Conservation (phyloP, 345 rosid genomes). For the Euphorbia peplus region DNA sequence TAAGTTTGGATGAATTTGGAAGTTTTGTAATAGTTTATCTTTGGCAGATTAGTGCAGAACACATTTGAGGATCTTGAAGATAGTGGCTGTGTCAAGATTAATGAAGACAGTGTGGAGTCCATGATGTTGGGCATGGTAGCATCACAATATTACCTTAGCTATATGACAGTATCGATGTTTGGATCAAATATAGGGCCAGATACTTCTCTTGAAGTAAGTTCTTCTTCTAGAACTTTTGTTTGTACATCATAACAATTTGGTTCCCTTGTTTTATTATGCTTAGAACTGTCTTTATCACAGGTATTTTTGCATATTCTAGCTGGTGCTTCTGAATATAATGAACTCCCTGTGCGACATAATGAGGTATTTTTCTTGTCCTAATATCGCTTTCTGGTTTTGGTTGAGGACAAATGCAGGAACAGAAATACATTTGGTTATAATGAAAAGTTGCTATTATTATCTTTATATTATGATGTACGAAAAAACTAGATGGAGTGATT, state of each 20-base stretch:
- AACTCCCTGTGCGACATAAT: constrained; percentile 97
- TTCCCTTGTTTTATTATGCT: constrained; percentile 7
- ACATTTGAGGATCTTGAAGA: constrained; percentile 98
- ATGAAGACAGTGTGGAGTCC: constrained; percentile 71
- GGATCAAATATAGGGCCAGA: constrained; percentile 93
- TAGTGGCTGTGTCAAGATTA: constrained; percentile 85
- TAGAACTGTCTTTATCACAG: constrained; percentile 32
- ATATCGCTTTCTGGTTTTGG: neutral
- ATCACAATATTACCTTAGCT: constrained; percentile 93
- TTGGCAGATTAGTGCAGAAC: constrained; percentile 72
- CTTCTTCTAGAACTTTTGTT: neutral
- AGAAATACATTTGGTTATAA: neutral
- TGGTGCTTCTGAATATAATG: constrained; percentile 90
- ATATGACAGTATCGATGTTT: constrained; percentile 92
- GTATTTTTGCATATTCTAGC: constrained; percentile 78
- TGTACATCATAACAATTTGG: neutral
- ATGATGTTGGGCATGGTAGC: constrained; percentile 91
- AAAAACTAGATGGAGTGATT: too few relatives aligned
- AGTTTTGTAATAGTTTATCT: constrained; percentile 5
- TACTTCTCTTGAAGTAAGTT: constrained; percentile 85
- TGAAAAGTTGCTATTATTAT: neutral
- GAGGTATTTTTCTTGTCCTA: constrained; percentile 50
- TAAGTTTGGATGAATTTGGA: neutral
- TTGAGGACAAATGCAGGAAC: neutral
- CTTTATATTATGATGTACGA: neutral